A percentile compares a stretch with the other conserved stretches of the same genome.
phyloP scores from a whole-genome alignment of 768 basidiomycete species.

The Auriscalpium microsporum region DNA sequence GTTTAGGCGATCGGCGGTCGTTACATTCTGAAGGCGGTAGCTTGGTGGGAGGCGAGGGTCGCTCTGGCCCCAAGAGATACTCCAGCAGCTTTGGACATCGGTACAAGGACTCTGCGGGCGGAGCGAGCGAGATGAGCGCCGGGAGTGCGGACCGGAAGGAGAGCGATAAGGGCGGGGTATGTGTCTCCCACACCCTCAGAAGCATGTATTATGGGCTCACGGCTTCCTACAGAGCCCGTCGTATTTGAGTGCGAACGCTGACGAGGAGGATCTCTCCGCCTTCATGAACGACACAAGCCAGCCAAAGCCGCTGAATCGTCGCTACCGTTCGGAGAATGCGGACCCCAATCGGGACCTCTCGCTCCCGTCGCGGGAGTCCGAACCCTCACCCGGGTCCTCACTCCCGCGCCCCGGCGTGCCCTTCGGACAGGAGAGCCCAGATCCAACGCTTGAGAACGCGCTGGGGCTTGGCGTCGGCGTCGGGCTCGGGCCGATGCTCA shows the following conservation, averaged over 20 bases:
- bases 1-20: conserved; percentile 34
- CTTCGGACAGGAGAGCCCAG: conserved; percentile 9
- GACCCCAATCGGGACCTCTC: conserved; percentile 11
- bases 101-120: conserved; percentile 37
- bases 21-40: conserved; percentile 20
- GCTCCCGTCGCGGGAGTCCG: not conserved
- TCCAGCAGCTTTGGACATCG: conserved; percentile 74
- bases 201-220: not conserved
- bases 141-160: conserved; percentile 27
- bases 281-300: conserved; percentile 74
- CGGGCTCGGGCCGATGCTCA: conserved; percentile 45
- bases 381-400: conserved; percentile 1
- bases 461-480: conserved; percentile 18
- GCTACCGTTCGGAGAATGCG: conserved; percentile 14
- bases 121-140: conserved; percentile 28
- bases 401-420: not conserved
- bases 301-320: conserved; percentile 45
- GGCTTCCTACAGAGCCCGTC: conserved; percentile 27
- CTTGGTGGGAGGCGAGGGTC: conserved; percentile 15
- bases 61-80: conserved; percentile 47
- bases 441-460: conserved; percentile 14
- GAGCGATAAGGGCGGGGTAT: conserved; percentile 15
- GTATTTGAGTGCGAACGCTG: conserved; percentile 41
- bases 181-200: not conserved
- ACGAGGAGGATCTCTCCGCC: conserved; percentile 71